These are phyloP conservation scores for Maudiozyma saulgeensis DNA, from an alignment of 805 yeast genomes.

Conservation along the genomic window DNA sequence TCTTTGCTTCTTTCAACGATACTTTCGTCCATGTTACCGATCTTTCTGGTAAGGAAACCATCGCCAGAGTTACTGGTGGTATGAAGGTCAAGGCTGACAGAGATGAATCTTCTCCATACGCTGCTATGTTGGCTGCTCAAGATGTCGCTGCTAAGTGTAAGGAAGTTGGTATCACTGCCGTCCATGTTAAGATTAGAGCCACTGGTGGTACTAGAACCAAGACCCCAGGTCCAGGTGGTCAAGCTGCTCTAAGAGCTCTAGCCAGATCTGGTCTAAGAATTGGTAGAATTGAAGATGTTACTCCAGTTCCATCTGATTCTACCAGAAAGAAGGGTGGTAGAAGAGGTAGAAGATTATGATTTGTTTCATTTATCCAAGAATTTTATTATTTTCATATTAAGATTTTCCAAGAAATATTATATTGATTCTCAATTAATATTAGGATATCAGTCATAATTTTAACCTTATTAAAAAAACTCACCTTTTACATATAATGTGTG, in stretches of 20 bases:
- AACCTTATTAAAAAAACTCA: neutral
- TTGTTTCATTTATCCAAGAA: slow-evolving; percentile 3
- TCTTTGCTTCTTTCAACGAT: slow-evolving; percentile 99
- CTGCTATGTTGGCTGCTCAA: slow-evolving; percentile 99
- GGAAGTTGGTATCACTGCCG: slow-evolving; percentile 99
- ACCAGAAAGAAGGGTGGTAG: slow-evolving; percentile 99
- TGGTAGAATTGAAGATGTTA: slow-evolving; percentile 99
- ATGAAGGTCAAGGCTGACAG: slow-evolving; percentile 99
- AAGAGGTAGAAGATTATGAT: slow-evolving; percentile 99
- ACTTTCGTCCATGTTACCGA: slow-evolving; percentile 99
- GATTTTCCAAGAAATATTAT: too few species aligned
- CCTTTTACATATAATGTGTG: neutral
- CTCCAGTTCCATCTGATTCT: slow-evolving; percentile 99
- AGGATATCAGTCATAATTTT: too few species aligned
- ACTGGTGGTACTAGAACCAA: slow-evolving; percentile 99
- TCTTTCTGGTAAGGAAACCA: slow-evolving; percentile 99
- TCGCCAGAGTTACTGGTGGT: slow-evolving; percentile 99
- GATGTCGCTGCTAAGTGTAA: slow-evolving; percentile 98
- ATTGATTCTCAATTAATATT: too few species aligned
- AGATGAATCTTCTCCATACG: slow-evolving; percentile 99
- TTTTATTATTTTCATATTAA: too few species aligned
- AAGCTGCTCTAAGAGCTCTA: slow-evolving; percentile 96
- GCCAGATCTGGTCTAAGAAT: slow-evolving; percentile 99
- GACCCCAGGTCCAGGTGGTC: slow-evolving; percentile 99
- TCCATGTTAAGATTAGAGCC: slow-evolving; percentile 99